Evolutionary conservation across 192 early-diverging fungal genomes (phyloP), one percentile per base, ranked within the genome.

Genomic region (Gorgonomyces haynaldii): DNA sequence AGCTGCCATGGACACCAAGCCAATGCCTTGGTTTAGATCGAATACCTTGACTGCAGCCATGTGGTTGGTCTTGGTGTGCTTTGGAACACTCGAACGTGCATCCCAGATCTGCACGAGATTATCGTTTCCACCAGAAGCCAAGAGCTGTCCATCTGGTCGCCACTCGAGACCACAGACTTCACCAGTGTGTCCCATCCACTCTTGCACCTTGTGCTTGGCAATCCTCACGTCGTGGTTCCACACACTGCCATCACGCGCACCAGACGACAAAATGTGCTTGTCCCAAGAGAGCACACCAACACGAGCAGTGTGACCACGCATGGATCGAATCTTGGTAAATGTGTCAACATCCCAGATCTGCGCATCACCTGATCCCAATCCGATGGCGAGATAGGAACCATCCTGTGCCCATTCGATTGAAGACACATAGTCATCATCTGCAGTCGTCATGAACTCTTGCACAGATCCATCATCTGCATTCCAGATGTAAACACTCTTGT

Each of bases 1-100:
- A 74, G 56, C 45, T 89, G 84, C 87, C 85, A 92, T 19, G 92
- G 91, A 58, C 89, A 90, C 93, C 91, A 96, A 13, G 93, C 88
- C 13, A 96, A 49, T 1, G 91, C 91, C 85, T 86, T 50, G 15
- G 56, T 29, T 23, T 19, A 32, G 17, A 42, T 7, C 2, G n/a
- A 66, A n/a, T 38, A 77, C 74, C 73, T 77, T 77, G 13, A 78
- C 75, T 19, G 72, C 75, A 15, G 73, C 68, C 21, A 45, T 72
- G 54, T 78, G 75, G n/a, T 65, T 56, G 1, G 58, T 36, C 37
- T 78, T 78, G 1, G 74, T 76, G 23, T 57, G 45, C 45, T 54
- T 62, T 3, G 75, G 73, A 3, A 37, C 37, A 21, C 41, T 61
- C 15, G 47, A 50, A 32, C 73, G 35, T 2, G 61, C 69, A 43